A percentile compares a stretch with the other conserved stretches of the same genome.
These are phyloP conservation scores for Septoria petroselini DNA, from an alignment of 2,329 filamentous ascomycete species.

Conservation along the genomic window DNA sequence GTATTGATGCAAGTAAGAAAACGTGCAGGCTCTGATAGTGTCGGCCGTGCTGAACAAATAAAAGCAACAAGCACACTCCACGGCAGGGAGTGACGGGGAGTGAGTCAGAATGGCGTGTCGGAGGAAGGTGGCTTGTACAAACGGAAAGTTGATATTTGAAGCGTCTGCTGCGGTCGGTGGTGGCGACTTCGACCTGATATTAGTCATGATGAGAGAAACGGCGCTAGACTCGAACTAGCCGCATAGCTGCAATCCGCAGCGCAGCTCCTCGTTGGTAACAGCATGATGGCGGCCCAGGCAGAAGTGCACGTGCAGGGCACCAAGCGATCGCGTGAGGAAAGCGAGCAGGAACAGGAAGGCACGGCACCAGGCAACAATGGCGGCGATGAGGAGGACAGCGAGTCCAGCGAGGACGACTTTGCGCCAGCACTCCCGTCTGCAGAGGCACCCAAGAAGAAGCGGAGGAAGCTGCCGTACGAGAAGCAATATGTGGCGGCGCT, in stretches of 20 bases:
- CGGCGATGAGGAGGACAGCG: slow-evolving; percentile 52
- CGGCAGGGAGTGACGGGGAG: slow-evolving; percentile 12
- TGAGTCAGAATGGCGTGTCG: slow-evolving; percentile 3
- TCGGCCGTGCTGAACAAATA: slow-evolving; percentile 22
- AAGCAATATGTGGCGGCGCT: slow-evolving; percentile 91
- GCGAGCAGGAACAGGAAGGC: slow-evolving; percentile 17
- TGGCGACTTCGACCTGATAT: no score
- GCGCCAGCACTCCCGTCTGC: slow-evolving; percentile 84
- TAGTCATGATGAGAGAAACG: not conserved
- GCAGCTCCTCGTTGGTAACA: not conserved
- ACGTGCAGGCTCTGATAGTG: slow-evolving; percentile 23
- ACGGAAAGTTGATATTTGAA: not conserved
- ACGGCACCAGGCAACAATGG: slow-evolving; percentile 7
- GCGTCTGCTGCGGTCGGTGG: no score
- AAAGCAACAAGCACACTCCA: slow-evolving; percentile 9
- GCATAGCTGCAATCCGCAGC: not conserved
- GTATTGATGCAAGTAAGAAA: slow-evolving; percentile 3
- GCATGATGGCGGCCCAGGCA: slow-evolving; percentile 21
- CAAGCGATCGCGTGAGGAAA: slow-evolving; percentile 34
- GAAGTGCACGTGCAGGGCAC: slow-evolving; percentile 28
- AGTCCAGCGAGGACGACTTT: slow-evolving; percentile 68
- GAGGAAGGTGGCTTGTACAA: not conserved
- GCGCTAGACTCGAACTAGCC: not conserved
- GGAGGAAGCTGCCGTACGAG: slow-evolving; percentile 85
- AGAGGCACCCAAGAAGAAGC: slow-evolving; percentile 76